Base-by-base conservation (phyloP, 257 asterid genomes). In the Nicotiana tomentosiformis region DNA sequence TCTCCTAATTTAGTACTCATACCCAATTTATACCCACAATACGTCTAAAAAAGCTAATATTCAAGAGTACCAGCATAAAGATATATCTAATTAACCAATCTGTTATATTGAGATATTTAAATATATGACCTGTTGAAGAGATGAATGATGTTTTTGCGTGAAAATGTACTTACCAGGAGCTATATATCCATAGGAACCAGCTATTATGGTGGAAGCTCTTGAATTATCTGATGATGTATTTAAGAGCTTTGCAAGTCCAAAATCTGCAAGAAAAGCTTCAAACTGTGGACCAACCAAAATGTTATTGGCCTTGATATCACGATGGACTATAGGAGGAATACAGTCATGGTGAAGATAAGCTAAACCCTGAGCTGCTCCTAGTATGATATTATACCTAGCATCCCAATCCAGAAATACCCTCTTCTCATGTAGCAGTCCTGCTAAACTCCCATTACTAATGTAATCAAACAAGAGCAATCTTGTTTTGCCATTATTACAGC, bases 271-370 rank as follows among this genome's bases (percentile, higher is more conserved):
- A 81, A 90, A 88, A 83, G 93, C 91, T 87, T 93, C 95, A 39
- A 87, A 91, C 23, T 82, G 87, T 16, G 95, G 89, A 69, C 94
- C 93, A 12, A 93, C 90, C 85, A 93, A 85, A 68, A 91, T 93
- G 87, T 93, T 93, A 86, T 90, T 93, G 87, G 91, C 84, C 86
- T 93, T 93, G 84, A 93, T 91, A 55, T 93, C 97, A 5, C 97
- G 89, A 46, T 93, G 95, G 86, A 91, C 89, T 61, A 91, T 93
- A 43, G 97, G 91, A 83, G 95, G 97, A 76, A 86, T 90, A 66
- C 95, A 93, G 84, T 91, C 95, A 85, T 93, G 97, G 87, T 93
- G 97, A 78, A 93, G 92, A 87, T 93, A 93, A 61, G 93, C 90
- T 80, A 93, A 83, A 3, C 97, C 97, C 80, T 91, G 90, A 77